These are phyloP conservation scores for Cadophora sp. DNA, from an alignment of 2,329 filamentous ascomycete genomes.

Conservation along the genomic window DNA sequence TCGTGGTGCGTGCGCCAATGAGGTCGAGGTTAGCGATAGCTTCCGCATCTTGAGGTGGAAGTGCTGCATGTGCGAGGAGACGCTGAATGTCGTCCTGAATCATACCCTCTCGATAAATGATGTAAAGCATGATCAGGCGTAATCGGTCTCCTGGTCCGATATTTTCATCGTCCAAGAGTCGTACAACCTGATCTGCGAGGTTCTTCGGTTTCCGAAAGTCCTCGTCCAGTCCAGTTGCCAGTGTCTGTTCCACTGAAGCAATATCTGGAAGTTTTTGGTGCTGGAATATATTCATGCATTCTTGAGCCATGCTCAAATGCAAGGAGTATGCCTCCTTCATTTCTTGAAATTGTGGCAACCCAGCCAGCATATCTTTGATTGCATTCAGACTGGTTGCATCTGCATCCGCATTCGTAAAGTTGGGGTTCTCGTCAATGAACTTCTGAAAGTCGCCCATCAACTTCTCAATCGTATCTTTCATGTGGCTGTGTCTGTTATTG, in stretches of 20 bases:
- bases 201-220: constrained; percentile 92
- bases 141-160: constrained; percentile 77
- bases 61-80: constrained; percentile 80
- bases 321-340: constrained; percentile 95
- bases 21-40: constrained; percentile 80
- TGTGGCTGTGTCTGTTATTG: constrained; percentile 91
- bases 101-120: constrained; percentile 85
- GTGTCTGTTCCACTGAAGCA: constrained; percentile 85
- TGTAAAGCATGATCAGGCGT: constrained; percentile 83
- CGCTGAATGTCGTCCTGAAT: constrained; percentile 84
- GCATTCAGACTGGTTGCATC: constrained; percentile 81
- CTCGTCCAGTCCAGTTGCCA: constrained; percentile 92
- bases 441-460: constrained; percentile 91
- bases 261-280: constrained; percentile 84
- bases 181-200: constrained; percentile 82
- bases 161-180: constrained; percentile 84
- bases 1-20: constrained; percentile 76
- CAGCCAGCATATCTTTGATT: constrained; percentile 97
- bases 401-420: constrained; percentile 80
- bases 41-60: constrained; percentile 76
- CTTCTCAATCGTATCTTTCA: constrained; percentile 97
- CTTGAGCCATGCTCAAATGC: constrained; percentile 95
- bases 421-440: constrained; percentile 89
- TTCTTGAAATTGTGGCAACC: constrained; percentile 91
- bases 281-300: constrained; percentile 95